Evolutionary conservation across 768 basidiomycete species (phyloP), one percentile per base, ranked within the genome.

Genomic region (Candolleomyces efflorescens): DNA sequence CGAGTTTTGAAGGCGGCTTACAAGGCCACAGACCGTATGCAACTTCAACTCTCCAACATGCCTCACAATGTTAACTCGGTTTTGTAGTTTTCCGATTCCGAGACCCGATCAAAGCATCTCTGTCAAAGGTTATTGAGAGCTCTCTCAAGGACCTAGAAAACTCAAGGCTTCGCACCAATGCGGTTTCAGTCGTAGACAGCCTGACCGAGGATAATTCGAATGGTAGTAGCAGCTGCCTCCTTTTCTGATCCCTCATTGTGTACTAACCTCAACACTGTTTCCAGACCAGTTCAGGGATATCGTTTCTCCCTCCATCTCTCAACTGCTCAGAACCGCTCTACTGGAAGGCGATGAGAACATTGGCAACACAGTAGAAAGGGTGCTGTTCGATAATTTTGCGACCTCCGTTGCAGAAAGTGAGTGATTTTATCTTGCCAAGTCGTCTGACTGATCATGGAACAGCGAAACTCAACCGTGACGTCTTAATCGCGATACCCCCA

Each of bases 381-480:
- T 53, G 1, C 37, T 53, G 9, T 32, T 38, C 5, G 18, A 39
- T 18, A 37, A 39, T 20, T 36, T 53, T 11, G 12, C 36, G 5
- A 15, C n/a, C 1, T 11, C 15, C 36, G 13, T 17, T 4, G 5
- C 18, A 32, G 51, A 53, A 53, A 53, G 51, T 53, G 6, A 13
- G 51, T 18, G 41, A 5, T 27, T 27, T 3, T 27, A 20, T 38
- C 17, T 53, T n/a, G 32, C 18, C 32, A 5, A 36, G n/a, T 53
- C 5, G 37, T 15, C 36, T 53, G 10, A 20, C 17, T 53, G 38
- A 20, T 39, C 13, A 38, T 9, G 13, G 13, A 13, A 20, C n/a
- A 53, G 51, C 32, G 17, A 53, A 53, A 36, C 51, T 53, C 51
- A 53, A 37, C n/a, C 37, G 51, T 13, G 51, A 53, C 7, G 51